Evolutionary conservation across 2,329 filamentous ascomycete genomes (phyloP).

Genomic region (Penicillium sp.): DNA sequence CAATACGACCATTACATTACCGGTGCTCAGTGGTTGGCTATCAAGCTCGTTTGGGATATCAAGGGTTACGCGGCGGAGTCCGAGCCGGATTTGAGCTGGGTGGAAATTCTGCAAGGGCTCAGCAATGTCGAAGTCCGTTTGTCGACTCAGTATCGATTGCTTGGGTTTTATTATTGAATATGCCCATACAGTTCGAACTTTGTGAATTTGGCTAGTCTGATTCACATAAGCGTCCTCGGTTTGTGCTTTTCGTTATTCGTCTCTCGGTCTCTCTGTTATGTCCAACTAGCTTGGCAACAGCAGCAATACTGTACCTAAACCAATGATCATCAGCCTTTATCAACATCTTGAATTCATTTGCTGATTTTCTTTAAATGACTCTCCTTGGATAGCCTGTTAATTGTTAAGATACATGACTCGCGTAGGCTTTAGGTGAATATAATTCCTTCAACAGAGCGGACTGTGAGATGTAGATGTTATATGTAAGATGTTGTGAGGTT

Average conservation of each 20-base stretch:
- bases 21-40: background rate
- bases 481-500: too few relatives aligned
- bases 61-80: too few relatives aligned
- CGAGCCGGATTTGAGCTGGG: background rate
- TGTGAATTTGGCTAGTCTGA: background rate
- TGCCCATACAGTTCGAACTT: background rate
- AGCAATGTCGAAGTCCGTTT: rapidly evolving
- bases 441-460: too few relatives aligned
- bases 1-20: background rate
- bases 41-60: background rate
- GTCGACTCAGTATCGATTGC: background rate
- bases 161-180: background rate
- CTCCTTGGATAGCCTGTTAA: too few relatives aligned
- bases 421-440: too few relatives aligned
- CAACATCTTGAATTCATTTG: background rate
- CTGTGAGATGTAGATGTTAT: too few relatives aligned
- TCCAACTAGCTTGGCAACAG: background rate
- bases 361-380: background rate
- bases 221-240: too few relatives aligned
- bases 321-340: background rate
- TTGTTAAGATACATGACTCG: too few relatives aligned
- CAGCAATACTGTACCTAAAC: background rate
- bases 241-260: too few relatives aligned
- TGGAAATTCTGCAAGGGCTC: background rate
- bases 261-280: background rate